Percentiles rank a stretch among this genome's conserved stretches.
Conservation (phyloP, 208 protist genomes). For the Wallacemonas rigidus region DNA sequence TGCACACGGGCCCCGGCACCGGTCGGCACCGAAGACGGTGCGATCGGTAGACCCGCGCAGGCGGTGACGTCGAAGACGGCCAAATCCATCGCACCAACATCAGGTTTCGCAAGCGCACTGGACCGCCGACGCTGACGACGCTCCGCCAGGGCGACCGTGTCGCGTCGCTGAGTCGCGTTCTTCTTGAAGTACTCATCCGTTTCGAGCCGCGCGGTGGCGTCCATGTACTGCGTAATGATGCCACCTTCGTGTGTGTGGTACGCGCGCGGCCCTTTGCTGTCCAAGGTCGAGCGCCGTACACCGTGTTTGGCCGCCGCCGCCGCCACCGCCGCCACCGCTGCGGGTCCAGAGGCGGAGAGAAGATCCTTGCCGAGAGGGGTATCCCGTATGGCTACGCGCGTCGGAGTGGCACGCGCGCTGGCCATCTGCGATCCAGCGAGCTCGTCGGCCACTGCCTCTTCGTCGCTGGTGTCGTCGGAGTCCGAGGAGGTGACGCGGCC, state of each 20-base stretch:
- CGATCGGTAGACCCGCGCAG: not conserved
- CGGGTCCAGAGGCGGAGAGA: not conserved
- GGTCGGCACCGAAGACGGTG: not conserved
- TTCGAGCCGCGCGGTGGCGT: constrained; percentile 12
- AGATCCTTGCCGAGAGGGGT: no score
- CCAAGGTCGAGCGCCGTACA: not conserved
- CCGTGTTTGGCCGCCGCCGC: not conserved
- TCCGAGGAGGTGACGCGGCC: not conserved
- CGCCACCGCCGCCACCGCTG: not conserved
- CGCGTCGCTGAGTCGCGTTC: constrained; percentile 10
- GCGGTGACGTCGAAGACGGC: not conserved
- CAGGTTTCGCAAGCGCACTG: not conserved
- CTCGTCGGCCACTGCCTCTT: not conserved
- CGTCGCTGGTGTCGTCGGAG: not conserved
- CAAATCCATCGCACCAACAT: not conserved
- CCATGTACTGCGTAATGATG: constrained; percentile 23
- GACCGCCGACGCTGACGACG: not conserved
- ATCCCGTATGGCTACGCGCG: no score
- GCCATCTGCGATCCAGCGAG: no score
- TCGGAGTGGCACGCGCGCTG: no score
- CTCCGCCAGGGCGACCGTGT: constrained; percentile 11
- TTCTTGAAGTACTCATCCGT: constrained; percentile 20
- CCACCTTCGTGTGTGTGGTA: constrained; percentile 21
- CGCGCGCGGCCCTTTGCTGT: constrained; percentile 7
- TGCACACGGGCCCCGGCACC: not conserved